phyloP scores from a whole-genome alignment of 306 rosid genomes.

The Lathyrus sativus region DNA sequence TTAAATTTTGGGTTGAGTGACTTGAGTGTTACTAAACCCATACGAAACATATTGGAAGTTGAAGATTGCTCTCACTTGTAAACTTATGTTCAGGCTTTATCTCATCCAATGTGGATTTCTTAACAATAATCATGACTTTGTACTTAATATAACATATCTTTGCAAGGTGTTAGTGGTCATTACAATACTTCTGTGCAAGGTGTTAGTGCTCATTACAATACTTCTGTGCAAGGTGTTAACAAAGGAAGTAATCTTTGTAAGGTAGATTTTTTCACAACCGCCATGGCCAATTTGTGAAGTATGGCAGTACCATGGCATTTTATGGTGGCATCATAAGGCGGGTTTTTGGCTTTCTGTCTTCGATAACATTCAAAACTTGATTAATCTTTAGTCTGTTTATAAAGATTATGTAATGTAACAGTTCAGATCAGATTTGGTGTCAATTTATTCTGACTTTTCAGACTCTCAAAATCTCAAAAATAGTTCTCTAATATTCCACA shows the following conservation, averaged over 20 bases:
- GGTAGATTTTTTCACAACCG: too few relatives aligned
- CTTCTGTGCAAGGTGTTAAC: too few relatives aligned
- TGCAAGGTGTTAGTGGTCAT: too few relatives aligned
- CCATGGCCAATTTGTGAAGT: too few relatives aligned
- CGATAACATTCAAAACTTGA: neutral
- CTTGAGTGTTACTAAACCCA: neutral
- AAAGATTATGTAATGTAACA: constrained; percentile 1
- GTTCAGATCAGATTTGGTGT: neutral
- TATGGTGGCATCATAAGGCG: too few relatives aligned
- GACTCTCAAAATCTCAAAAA: constrained; percentile 1
- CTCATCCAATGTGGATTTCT: neutral
- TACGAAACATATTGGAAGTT: neutral
- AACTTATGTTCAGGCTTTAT: neutral
- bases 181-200: too few relatives aligned
- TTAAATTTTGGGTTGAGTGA: neutral
- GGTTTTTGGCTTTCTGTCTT: too few relatives aligned
- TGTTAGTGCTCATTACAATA: too few relatives aligned
- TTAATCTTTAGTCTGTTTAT: neutral
- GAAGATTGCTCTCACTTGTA: neutral
- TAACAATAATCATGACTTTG: neutral
- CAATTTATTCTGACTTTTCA: neutral
- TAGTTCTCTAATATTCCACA: constrained; percentile 13
- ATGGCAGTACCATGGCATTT: too few relatives aligned
- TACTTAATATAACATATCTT: too few relatives aligned
- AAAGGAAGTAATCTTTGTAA: too few relatives aligned